phyloP scores from a whole-genome alignment of 495 filamentous ascomycete species.

The Neurospora tetrasperma region DNA sequence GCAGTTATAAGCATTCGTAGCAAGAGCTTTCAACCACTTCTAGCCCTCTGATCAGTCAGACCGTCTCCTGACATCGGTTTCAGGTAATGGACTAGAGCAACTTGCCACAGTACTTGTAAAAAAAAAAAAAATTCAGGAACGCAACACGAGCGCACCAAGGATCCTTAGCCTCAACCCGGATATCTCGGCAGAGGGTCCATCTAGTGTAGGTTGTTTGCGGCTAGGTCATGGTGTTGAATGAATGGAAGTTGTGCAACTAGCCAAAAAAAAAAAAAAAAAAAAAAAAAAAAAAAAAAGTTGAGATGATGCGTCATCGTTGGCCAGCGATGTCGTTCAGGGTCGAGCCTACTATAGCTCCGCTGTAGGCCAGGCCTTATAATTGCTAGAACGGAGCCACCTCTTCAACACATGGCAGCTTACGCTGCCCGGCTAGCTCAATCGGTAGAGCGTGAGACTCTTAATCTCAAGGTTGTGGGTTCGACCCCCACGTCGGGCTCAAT shows the following conservation, averaged over 20 bases:
- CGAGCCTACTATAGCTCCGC: background rate
- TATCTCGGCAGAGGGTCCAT: too few species aligned
- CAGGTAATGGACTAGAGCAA: too few species aligned
- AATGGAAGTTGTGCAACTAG: background rate
- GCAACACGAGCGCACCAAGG: too few species aligned
- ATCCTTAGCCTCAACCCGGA: too few species aligned
- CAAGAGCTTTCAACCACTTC: too few species aligned
- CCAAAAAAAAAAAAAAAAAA: background rate
- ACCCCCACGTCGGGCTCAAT: slow-evolving; percentile 1
- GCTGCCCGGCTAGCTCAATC: slow-evolving; percentile 60
- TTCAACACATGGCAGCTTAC: background rate
- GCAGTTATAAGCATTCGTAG: too few species aligned
- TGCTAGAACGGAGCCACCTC: rapidly evolving
- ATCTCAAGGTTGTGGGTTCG: background rate
- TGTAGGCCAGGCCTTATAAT: background rate
- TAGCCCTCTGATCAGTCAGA: too few species aligned
- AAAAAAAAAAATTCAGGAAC: too few species aligned
- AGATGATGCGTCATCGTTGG: background rate
- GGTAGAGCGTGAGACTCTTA: slow-evolving; percentile 78
- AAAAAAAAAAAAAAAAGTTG: background rate
- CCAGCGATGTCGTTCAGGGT: background rate
- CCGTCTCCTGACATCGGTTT: too few species aligned
- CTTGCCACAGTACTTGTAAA: too few species aligned
- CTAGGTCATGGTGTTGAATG: too few species aligned
- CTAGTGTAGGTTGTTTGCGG: too few species aligned